Conservation (phyloP, 495 filamentous ascomycete genomes). For the Parmelia sp. region DNA sequence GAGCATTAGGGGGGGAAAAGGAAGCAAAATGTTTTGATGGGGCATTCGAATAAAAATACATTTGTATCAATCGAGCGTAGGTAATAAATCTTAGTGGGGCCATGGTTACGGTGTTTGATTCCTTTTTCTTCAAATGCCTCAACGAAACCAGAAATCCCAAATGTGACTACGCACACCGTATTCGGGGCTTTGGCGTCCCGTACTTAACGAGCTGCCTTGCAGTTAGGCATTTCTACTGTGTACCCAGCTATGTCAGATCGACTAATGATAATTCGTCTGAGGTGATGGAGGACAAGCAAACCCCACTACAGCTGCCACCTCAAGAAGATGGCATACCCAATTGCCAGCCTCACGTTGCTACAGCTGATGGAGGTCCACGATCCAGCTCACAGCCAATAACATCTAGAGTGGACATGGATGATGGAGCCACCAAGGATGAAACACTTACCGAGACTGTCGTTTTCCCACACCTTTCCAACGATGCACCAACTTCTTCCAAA, state of each 20-base stretch:
- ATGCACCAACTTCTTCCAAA: slow-evolving; percentile 31
- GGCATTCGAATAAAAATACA: too few relatives aligned
- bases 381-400: neutral
- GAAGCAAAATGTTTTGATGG: too few relatives aligned
- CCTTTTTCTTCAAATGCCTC: too few relatives aligned
- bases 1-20: too few relatives aligned
- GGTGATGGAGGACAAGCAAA: slow-evolving; percentile 8
- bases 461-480: slow-evolving; percentile 35
- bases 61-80: too few relatives aligned
- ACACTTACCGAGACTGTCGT: neutral
- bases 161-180: too few relatives aligned
- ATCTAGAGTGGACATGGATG: neutral
- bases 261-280: neutral
- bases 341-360: neutral
- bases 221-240: neutral
- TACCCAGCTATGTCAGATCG: neutral
- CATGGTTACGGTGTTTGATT: too few relatives aligned
- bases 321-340: neutral
- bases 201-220: too few relatives aligned
- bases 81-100: too few relatives aligned
- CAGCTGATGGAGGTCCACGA: neutral
- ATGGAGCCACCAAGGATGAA: neutral
- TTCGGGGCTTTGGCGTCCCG: too few relatives aligned
- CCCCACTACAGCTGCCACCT: neutral
- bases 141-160: too few relatives aligned